Evolutionary conservation across 1,284 basidiomycete genomes (phyloP).

Genomic region (Leccinum fuscescens): DNA sequence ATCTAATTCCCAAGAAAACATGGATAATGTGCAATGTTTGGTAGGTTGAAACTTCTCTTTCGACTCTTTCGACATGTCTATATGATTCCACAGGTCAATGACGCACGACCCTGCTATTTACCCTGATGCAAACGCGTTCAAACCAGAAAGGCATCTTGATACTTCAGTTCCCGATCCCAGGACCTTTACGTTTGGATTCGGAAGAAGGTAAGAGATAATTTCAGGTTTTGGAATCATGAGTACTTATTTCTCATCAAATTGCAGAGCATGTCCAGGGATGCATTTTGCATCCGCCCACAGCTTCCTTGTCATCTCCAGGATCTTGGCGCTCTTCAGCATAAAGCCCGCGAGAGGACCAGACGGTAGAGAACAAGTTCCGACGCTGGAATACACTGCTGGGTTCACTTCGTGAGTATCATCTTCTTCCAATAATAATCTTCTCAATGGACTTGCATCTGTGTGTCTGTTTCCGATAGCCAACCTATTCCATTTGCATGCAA

Average conservation of each 20-base stretch:
- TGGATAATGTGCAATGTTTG: conserved; percentile 14
- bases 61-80: not conserved
- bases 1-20: conserved; percentile 6
- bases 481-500: conserved; percentile 4
- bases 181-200: conserved; percentile 38
- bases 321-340: conserved; percentile 42
- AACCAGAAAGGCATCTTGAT: conserved; percentile 18
- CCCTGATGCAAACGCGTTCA: conserved; percentile 10
- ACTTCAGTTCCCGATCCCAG: conserved; percentile 7
- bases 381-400: conserved; percentile 7
- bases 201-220: conserved; percentile 28
- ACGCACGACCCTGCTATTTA: conserved; percentile 14
- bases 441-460: not conserved
- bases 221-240: not conserved
- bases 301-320: conserved; percentile 42
- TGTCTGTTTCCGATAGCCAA: not conserved
- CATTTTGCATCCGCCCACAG: conserved; percentile 33
- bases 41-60: not conserved
- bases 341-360: conserved; percentile 20
- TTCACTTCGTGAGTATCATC: conserved; percentile 11
- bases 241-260: not conserved
- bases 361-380: conserved; percentile 30
- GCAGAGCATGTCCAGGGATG: conserved; percentile 37
- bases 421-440: not conserved
- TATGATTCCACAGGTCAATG: conserved; percentile 9